Evolutionary conservation across 257 asterid genomes (phyloP).

Genomic region (Fraxinus excelsior): DNA sequence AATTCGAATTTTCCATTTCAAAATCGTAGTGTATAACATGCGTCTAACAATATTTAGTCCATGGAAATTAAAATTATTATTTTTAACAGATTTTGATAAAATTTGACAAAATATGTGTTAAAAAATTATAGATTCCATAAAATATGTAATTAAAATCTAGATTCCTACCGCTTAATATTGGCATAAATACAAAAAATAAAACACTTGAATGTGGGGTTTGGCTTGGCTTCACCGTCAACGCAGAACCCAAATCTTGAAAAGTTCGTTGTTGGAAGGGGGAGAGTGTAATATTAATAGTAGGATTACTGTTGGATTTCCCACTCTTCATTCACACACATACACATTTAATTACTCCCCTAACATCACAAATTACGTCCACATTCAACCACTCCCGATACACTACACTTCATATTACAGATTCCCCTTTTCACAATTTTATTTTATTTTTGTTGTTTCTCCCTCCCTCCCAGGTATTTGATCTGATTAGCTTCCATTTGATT

Average conservation of each 20-base stretch:
- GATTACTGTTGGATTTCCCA: not conserved
- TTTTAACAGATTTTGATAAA: no score
- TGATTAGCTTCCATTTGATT: conserved; percentile 1
- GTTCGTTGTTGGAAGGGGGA: conserved; percentile 13
- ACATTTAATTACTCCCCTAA: conserved; percentile 17
- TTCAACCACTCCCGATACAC: conserved; percentile 29
- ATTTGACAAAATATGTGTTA: no score
- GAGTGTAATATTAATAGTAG: not conserved
- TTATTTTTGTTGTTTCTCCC: not conserved
- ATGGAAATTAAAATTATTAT: no score
- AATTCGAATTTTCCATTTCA: no score
- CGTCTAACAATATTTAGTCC: no score
- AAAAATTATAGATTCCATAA: no score
- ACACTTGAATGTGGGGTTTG: not conserved
- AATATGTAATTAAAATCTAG: no score
- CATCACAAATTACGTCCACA: conserved; percentile 42
- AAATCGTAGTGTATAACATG: no score
- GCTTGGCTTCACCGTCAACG: not conserved
- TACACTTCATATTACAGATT: not conserved
- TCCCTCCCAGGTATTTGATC: conserved; percentile 26
- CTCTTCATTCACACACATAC: not conserved
- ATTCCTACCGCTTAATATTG: no score
- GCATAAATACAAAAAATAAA: no score
- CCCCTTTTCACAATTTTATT: conserved; percentile 1
- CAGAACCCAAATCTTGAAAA: not conserved